Evolutionary conservation across 441 rosid genomes (phyloP).

Genomic region (Gossypium trilobum): DNA sequence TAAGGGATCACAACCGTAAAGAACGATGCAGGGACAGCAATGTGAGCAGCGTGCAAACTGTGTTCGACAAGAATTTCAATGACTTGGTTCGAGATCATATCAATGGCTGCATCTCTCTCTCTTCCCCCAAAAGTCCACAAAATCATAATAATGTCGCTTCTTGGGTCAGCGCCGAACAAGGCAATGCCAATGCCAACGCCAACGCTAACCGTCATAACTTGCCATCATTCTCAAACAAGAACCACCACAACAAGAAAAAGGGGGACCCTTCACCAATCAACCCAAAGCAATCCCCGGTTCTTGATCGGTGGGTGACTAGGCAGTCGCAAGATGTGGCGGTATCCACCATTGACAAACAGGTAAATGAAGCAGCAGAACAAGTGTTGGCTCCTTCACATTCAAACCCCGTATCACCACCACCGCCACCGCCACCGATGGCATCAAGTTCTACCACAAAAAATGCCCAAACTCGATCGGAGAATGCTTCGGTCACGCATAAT

Average conservation of each 20-base stretch:
- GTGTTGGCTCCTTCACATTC: conserved; percentile 2
- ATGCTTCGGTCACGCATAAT: conserved; percentile 12
- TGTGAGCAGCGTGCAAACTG: conserved; percentile 23
- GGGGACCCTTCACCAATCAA: conserved; percentile 5
- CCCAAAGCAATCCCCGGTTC: conserved; percentile 19
- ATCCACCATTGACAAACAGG: conserved; percentile 31
- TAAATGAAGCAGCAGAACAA: conserved; percentile 24
- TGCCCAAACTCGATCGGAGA: conserved; percentile 17
- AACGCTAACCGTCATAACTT: neutral
- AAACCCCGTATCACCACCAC: neutral
- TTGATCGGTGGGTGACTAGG: conserved; percentile 43
- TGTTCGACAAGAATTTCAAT: conserved; percentile 56
- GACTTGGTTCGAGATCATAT: conserved; percentile 31
- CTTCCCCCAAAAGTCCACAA: conserved; percentile 16
- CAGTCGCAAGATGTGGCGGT: conserved; percentile 34
- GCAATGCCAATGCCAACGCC: neutral
- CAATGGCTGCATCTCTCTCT: conserved; percentile 27
- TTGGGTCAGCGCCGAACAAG: conserved; percentile 7
- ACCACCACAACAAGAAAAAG: neutral
- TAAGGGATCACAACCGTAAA: conserved; percentile 29
- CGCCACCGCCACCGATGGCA: neutral
- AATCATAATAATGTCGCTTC: conserved; percentile 13
- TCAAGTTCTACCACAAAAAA: conserved; percentile 11
- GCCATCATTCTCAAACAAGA: neutral
- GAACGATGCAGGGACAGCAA: conserved; percentile 37